Percentiles rank a stretch among this genome's conserved stretches.
phyloP scores from a whole-genome alignment of 106 monocot species.

The Phalaenopsis aphrodite region DNA sequence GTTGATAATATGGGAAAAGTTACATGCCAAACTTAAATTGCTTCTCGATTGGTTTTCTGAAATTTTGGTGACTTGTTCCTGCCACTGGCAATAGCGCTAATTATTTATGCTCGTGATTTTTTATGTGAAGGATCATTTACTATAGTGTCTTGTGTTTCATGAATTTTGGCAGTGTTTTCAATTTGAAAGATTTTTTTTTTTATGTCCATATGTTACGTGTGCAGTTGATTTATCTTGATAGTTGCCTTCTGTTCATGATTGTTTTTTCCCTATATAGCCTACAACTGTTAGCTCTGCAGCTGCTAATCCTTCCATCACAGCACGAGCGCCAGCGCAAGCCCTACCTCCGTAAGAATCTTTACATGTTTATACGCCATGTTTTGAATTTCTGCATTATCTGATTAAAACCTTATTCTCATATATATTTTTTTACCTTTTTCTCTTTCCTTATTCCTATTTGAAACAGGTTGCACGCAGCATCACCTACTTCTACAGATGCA shows the following conservation, averaged over 20 bases:
- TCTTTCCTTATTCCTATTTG: background rate
- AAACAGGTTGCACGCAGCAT: background rate
- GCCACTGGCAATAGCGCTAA: background rate
- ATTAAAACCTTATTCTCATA: background rate
- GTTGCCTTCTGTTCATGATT: background rate
- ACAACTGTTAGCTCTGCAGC: background rate
- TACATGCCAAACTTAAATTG: background rate
- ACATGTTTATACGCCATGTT: background rate
- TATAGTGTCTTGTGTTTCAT: background rate
- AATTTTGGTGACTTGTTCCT: background rate
- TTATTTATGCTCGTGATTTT: background rate
- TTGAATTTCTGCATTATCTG: background rate
- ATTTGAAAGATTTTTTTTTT: background rate
- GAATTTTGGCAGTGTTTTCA: background rate
- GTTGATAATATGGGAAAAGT: background rate
- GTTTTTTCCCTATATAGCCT: background rate
- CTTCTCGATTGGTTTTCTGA: background rate
- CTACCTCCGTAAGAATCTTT: conserved; percentile 1
- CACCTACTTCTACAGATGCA: background rate
- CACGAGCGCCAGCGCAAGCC: background rate
- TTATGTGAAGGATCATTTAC: background rate
- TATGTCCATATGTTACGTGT: background rate
- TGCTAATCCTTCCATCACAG: background rate
- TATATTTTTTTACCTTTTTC: background rate
- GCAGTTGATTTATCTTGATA: background rate